phyloP scores from a whole-genome alignment of 805 yeast genomes.

The Candida mattraensis region DNA sequence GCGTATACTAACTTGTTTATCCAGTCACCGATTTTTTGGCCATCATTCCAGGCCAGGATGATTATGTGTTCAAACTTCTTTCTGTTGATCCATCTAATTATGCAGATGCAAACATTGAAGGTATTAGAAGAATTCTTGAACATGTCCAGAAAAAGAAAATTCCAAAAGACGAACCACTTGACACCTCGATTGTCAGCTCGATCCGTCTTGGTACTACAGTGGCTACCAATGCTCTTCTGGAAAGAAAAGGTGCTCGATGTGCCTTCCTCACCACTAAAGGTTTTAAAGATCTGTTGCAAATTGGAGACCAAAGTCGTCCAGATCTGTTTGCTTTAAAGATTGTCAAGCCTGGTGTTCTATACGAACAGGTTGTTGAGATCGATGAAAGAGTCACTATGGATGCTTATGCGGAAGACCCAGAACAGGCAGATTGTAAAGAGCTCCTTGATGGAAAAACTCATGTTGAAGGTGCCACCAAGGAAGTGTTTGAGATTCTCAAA shows the following conservation, averaged over 20 bases:
- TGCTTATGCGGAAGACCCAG: constrained; percentile 28
- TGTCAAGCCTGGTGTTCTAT: constrained; percentile 21
- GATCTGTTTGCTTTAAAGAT: constrained; percentile 25
- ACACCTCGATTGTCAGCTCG: constrained; percentile 21
- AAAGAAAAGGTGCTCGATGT: constrained; percentile 24
- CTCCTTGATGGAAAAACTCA: constrained; percentile 25
- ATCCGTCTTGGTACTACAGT: constrained; percentile 31
- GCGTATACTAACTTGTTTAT: too few relatives aligned
- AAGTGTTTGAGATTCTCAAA: constrained; percentile 38
- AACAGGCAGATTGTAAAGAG: constrained; percentile 11
- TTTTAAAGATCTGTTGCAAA: constrained; percentile 32
- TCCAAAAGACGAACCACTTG: constrained; percentile 20
- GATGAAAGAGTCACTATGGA: constrained; percentile 27
- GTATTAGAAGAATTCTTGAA: constrained; percentile 26
- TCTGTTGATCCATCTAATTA: constrained; percentile 29
- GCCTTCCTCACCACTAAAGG: constrained; percentile 31
- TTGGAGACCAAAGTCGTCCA: constrained; percentile 35
- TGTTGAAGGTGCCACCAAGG: constrained; percentile 41
- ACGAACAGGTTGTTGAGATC: constrained; percentile 22
- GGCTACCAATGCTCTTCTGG: constrained; percentile 28
- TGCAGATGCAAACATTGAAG: constrained; percentile 30
- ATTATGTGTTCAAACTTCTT: constrained; percentile 8
- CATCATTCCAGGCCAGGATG: constrained; percentile 10
- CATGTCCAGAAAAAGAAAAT: constrained; percentile 17
- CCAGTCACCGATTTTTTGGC: constrained; percentile 11